A percentile compares a stretch with the other conserved stretches of the same genome.
Conservation (phyloP, 495 filamentous ascomycete species). For the Pseudomonodictys pantanalensis region DNA sequence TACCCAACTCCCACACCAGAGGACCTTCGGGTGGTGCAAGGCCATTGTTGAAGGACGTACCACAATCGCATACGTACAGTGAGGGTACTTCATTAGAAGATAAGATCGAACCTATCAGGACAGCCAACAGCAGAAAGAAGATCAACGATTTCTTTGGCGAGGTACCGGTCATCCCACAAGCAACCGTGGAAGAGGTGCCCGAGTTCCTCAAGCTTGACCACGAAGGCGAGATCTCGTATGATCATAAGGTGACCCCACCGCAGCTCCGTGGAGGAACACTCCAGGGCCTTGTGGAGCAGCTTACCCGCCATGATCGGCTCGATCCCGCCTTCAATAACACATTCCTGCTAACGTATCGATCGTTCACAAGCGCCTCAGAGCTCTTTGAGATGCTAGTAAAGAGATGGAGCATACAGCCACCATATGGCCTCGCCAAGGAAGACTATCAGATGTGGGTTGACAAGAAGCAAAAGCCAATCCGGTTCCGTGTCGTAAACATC, state of each 20-base stretch:
- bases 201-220: slow-evolving; percentile 84
- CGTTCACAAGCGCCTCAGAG: slow-evolving; percentile 86
- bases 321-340: slow-evolving; percentile 97
- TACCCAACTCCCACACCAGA: slow-evolving; percentile 13
- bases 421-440: slow-evolving; percentile 68
- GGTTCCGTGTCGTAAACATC: slow-evolving; percentile 95
- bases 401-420: slow-evolving; percentile 88
- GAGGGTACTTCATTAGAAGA: slow-evolving; percentile 59
- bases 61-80: slow-evolving; percentile 62
- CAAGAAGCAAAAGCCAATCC: slow-evolving; percentile 90
- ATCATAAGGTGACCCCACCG: slow-evolving; percentile 69
- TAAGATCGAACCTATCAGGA: slow-evolving; percentile 47
- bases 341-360: slow-evolving; percentile 93
- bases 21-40: slow-evolving; percentile 30
- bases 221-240: slow-evolving; percentile 86
- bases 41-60: slow-evolving; percentile 34
- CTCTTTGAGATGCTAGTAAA: slow-evolving; percentile 89
- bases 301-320: slow-evolving; percentile 91
- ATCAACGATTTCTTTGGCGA: slow-evolving; percentile 87
- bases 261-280: slow-evolving; percentile 84
- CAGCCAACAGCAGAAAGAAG: slow-evolving; percentile 69
- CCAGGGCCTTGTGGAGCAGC: slow-evolving; percentile 86
- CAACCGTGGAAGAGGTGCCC: slow-evolving; percentile 67
- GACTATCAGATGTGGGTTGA: slow-evolving; percentile 89
- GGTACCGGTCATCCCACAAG: slow-evolving; percentile 56